These are phyloP conservation scores for Scheffersomyces titani DNA, from an alignment of 1,139 yeast genomes.

Conservation along the genomic window DNA sequence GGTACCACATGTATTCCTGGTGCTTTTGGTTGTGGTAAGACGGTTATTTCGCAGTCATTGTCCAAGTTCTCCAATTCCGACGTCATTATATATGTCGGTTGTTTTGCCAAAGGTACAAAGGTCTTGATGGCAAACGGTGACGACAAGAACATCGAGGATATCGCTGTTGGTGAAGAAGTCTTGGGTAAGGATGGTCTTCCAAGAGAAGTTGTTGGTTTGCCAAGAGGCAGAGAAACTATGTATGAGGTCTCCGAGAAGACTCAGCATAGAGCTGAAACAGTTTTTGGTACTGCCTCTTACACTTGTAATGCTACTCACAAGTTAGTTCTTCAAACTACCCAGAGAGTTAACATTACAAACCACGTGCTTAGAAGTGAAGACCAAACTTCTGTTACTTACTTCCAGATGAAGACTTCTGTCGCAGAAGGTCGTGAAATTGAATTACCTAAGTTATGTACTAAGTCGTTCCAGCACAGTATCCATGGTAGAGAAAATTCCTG, in stretches of 20 bases:
- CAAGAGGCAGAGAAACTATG: slow-evolving; percentile 43
- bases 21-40: slow-evolving; percentile 99
- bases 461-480: slow-evolving; percentile 13
- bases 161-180: slow-evolving; percentile 37
- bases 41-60: slow-evolving; percentile 96
- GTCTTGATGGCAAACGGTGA: slow-evolving; percentile 46
- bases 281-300: slow-evolving; percentile 21
- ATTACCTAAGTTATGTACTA: slow-evolving; percentile 15
- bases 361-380: slow-evolving; percentile 10
- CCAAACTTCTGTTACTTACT: slow-evolving; percentile 21
- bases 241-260: slow-evolving; percentile 30
- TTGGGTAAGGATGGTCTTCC: slow-evolving; percentile 46
- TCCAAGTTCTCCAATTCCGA: slow-evolving; percentile 98
- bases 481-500: slow-evolving; percentile 15
- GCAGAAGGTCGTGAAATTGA: slow-evolving; percentile 9
- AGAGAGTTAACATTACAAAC: slow-evolving; percentile 13
- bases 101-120: slow-evolving; percentile 40
- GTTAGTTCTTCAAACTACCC: slow-evolving; percentile 28
- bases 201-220: slow-evolving; percentile 39
- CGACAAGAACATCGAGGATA: slow-evolving; percentile 29
- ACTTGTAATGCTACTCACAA: slow-evolving; percentile 35
- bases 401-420: slow-evolving; percentile 3
- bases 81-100: slow-evolving; percentile 90
- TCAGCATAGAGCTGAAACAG: slow-evolving; percentile 6
- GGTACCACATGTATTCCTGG: slow-evolving; percentile 99